phyloP scores from a whole-genome alignment of 2,329 filamentous ascomycete genomes.

The Neocucurbitaria cava region DNA sequence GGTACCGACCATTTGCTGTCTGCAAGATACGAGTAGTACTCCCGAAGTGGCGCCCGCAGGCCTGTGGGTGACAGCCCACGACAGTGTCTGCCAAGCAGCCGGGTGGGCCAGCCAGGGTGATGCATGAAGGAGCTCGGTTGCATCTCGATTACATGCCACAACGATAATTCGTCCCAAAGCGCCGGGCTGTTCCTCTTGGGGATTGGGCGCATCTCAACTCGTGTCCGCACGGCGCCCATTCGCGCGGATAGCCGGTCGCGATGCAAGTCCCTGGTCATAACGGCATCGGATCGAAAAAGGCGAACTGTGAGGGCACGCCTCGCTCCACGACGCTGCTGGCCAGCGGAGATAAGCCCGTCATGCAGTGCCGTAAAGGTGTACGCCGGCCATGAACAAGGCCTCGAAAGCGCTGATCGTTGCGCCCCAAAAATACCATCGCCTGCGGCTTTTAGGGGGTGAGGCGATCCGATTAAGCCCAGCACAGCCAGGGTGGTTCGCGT shows the following conservation, averaged over 20 bases:
- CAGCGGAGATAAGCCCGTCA: constrained; percentile 17
- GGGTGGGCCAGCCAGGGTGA: constrained; percentile 18
- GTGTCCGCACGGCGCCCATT: constrained; percentile 28
- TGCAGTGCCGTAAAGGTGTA: constrained; percentile 1
- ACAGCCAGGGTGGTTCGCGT: constrained; percentile 27
- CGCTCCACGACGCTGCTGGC: constrained; percentile 4
- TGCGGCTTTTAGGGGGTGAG: constrained; percentile 14
- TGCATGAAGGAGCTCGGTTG: constrained; percentile 28
- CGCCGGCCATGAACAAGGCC: neutral
- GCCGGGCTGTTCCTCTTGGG: constrained; percentile 22
- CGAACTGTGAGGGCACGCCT: neutral
- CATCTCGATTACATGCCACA: constrained; percentile 34
- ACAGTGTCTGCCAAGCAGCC: constrained; percentile 19
- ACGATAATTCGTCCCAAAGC: constrained; percentile 27
- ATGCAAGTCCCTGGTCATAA: constrained; percentile 28
- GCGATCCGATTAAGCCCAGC: constrained; percentile 28
- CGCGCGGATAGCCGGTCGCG: constrained; percentile 26
- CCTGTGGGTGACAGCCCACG: constrained; percentile 9
- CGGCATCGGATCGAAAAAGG: constrained; percentile 31
- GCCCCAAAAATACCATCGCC: constrained; percentile 1
- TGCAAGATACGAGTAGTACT: neutral
- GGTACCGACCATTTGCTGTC: constrained; percentile 1
- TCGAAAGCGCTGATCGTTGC: constrained; percentile 12
- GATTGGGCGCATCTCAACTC: constrained; percentile 29
- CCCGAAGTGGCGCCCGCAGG: constrained; percentile 14